Base-by-base conservation (phyloP, 768 basidiomycete species). In the Lenzites betulinus region DNA sequence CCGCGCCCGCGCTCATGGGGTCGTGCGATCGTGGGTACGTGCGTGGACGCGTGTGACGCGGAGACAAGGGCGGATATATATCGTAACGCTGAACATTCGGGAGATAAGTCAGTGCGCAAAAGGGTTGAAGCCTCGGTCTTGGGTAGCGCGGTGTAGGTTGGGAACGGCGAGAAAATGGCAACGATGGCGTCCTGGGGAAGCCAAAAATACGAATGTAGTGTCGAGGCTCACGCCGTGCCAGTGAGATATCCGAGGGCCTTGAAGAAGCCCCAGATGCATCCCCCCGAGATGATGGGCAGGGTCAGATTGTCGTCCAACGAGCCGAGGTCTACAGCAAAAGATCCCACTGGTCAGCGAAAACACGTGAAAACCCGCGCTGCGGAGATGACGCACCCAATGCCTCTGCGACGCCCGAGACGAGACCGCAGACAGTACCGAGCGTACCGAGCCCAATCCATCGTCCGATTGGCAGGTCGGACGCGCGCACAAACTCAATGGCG, bases 281-380 rank as follows among this genome's bases (percentile, higher is more conserved):
- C 90, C 2, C 94, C 94, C 7, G 92, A 87, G 56, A 95, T 84
- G 69, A 96, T 86, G 4, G 95, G 95, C 25, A 97, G 75, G 8
- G 92, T 95, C 25, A 97, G 73, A 71, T 97, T 96, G 70, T 97
- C 95, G 68, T 97, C 95, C 39, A 93, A 70, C 0, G 81, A 83
- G 18, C 93, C 93, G 2, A 96, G 78, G 72, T 95, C 93, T 96
- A 70, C 28, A 49, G 22, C 18, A 46, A 36, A 23, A 28, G 25
- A 28, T 30, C 50, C 47, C 30, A 62, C 16, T 42, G 52, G 47
- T 33, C 30, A 1, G 26, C 16, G 53, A 1, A 60, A 57, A 49
- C 43, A 38, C 38, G 38, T 18, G 38, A 60, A 56, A 51, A 79
- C 4, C 4, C 30, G 11, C 11, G 30, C 4, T 11, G 11, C 4